Evolutionary conservation across 805 yeast genomes (phyloP), one percentile per base, ranked within the genome.

Genomic region (Maudiozyma pseudohumilis): DNA sequence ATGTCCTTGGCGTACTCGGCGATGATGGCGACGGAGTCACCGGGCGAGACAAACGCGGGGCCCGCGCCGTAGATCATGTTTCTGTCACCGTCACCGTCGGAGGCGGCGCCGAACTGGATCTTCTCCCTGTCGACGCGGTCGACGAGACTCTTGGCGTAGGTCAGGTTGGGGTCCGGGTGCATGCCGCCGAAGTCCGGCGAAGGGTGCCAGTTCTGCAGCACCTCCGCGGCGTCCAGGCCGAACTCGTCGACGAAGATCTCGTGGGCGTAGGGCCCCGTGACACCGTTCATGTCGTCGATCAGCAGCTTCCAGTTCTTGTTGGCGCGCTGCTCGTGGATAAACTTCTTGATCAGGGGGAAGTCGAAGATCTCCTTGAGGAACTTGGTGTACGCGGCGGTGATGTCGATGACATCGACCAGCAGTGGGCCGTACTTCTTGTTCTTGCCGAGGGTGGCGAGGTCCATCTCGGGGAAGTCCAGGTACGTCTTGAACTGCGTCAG

Each of bases 31-130:
- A 92, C 97, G 4, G 95, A 83, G 62, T 92, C 98, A 59, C 98
- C 97, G 6, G 98, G 98, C 1, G 96, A 87, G 9, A 92, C 97
- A 61, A 92, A 92, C 2, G 97, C 74, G n/a, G 61, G 61, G 33
- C 81, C 81, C 27, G 85, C 86, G 41, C 98, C 98, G 61, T 92
- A 92, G 54, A 92, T 92, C 98, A 92, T 92, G 62, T 92, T 92
- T 66, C 98, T 77, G 60, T 92, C 98, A 61, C 98, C 98, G 53
- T 92, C 98, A 61, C 98, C 98, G 59, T 86, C 98, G n/a, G 95
- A 82, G 6, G 97, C 97, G 26, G 97, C 97, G 47, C 98, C 98
- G 60, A 92, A 92, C 7, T 92, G 84, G 46, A 88, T 82, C 43
- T 75, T 65, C 42, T 82, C 82, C 19, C 63, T 56, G 55, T 92